Conservation (phyloP, 768 basidiomycete species). For the Lactarius sp. region DNA sequence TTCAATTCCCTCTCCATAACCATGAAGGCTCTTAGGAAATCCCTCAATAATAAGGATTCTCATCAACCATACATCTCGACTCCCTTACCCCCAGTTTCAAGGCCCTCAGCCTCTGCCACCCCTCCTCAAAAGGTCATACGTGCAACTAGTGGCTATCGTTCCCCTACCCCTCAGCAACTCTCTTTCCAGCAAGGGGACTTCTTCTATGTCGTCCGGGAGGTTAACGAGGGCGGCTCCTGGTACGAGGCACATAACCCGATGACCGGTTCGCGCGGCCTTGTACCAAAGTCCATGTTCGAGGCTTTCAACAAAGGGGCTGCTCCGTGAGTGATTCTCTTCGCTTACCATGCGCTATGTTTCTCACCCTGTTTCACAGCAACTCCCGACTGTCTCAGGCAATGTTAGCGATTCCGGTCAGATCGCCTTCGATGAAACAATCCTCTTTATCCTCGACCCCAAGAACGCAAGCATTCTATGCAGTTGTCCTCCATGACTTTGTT, state of each 20-base stretch:
- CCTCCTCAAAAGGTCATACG: constrained; percentile 96
- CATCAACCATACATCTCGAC: constrained; percentile 68
- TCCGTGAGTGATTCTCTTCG: constrained; percentile 43
- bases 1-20: constrained; percentile 27
- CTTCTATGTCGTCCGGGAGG: constrained; percentile 88
- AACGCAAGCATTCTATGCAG: constrained; percentile 80
- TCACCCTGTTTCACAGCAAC: constrained; percentile 2
- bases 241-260: constrained; percentile 96
- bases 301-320: constrained; percentile 73
- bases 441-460: constrained; percentile 26
- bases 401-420: constrained; percentile 25
- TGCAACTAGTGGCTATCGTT: constrained; percentile 61
- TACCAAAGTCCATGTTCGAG: constrained; percentile 84
- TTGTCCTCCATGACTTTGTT: constrained; percentile 90
- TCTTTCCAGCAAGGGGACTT: constrained; percentile 94
- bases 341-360: constrained; percentile 15
- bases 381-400: constrained; percentile 16
- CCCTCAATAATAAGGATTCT: constrained; percentile 64
- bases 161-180: constrained; percentile 77
- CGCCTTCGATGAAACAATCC: constrained; percentile 33
- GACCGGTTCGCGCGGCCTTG: constrained; percentile 84
- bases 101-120: constrained; percentile 61
- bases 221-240: constrained; percentile 54
- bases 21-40: constrained; percentile 85
- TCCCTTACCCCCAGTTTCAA: constrained; percentile 62